phyloP scores from a whole-genome alignment of 331 rosid genomes.

The Pyracantha coccinea region DNA sequence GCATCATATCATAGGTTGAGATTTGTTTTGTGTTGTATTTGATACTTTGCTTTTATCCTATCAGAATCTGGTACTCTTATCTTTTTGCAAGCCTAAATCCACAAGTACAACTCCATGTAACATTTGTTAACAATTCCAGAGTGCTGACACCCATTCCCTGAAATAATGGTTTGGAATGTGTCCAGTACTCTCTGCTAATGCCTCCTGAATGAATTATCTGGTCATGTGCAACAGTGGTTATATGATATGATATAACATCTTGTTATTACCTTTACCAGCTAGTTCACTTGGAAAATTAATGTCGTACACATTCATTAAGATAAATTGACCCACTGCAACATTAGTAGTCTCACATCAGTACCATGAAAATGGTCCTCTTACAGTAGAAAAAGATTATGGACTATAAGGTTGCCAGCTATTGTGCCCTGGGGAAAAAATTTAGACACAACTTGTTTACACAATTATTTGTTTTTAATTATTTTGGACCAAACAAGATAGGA shows the following conservation, averaged over 20 bases:
- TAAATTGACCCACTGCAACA: neutral
- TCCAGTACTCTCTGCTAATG: neutral
- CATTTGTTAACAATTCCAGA: neutral
- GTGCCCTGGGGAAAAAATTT: too few relatives aligned
- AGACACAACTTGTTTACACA: too few relatives aligned
- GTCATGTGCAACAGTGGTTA: neutral
- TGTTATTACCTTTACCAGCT: neutral
- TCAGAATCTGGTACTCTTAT: neutral
- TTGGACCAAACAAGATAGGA: too few relatives aligned
- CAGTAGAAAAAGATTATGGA: neutral
- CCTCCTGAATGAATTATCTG: neutral
- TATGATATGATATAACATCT: neutral
- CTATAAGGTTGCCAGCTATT: neutral
- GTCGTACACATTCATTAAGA: neutral
- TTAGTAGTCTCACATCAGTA: neutral
- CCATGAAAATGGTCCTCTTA: neutral
- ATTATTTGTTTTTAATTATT: too few relatives aligned
- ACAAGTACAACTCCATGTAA: neutral
- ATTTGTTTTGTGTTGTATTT: neutral
- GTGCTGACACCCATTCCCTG: neutral
- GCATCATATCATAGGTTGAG: constrained; percentile 9
- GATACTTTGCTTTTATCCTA: neutral
- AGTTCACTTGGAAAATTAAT: neutral
- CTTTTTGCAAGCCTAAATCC: neutral
- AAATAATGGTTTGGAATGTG: neutral